Evolutionary conservation across 2,329 filamentous ascomycete species (phyloP), one percentile per base, ranked within the genome.

Genomic region (Aspergillus hiratsukae): DNA sequence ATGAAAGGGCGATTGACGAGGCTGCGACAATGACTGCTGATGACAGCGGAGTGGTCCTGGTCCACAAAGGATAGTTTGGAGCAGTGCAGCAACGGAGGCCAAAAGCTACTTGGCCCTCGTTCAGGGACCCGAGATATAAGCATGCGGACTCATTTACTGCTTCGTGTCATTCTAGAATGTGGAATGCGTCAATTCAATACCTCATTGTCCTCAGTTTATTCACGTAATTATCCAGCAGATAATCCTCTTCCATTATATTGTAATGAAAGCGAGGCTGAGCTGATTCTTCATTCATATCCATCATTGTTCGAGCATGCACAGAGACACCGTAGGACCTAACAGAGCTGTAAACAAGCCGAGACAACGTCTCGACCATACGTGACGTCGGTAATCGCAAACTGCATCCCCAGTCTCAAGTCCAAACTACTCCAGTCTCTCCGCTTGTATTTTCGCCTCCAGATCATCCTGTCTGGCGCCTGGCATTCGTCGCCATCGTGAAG

Each of bases 181-280:
- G 5, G 5, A 5, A 35, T 0, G 0, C 14, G 17, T 14, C 1
- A 14, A 17, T 35, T 35, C 4, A 35, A 4, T 31, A 14, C n/a
- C n/a, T n/a, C n/a, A n/a, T n/a, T n/a, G n/a, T n/a, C n/a, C n/a
- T 14, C 1, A 2, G 31, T 7, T 35, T 4, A 4, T 5, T 2
- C 31, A 17, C 11, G 14, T 0, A 35, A 17, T 14, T 17, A 17
- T 3, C 5, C 2, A 17, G 14, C 14, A 7, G 14, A 14, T 37
- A 27, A 23, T 27, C 25, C 25, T 27, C 25, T 27, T 27, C 5
- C 3, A 3, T 37, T 29, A 3, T n/a, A 37, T 17, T 37, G 31
- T 37, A 37, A 14, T 17, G 14, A 17, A 17, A 37, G 29, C 5
- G 31, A 0, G 14, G 14, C 1, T n/a, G 5, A 3, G 4, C 7